Evolutionary conservation across 495 filamentous ascomycete species (phyloP), one percentile per base, ranked within the genome.

Genomic region (Hamigera avellanea): DNA sequence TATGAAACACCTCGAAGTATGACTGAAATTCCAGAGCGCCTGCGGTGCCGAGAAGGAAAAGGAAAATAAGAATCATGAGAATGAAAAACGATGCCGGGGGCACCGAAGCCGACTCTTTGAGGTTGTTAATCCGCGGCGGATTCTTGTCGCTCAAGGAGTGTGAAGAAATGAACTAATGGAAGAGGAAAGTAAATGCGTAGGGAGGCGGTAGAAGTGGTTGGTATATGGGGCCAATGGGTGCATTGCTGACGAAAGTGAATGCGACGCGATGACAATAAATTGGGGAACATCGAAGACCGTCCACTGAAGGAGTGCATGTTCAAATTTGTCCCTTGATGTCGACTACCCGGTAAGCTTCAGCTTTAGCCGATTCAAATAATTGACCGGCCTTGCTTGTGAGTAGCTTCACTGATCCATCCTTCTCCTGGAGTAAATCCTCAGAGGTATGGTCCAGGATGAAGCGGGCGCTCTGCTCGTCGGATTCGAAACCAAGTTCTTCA

Each of bases 291-390:
- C 17, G 14, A 9, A 9, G 21, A 5, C 5, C 21, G 21, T 5
- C 4, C 9, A 23, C 21, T 23, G 21, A 30, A 15, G 19, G 6
- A n/a, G 15, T 34, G 15, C 26, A n/a, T n/a, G 28, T 46, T 83
- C 74, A 94, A 46, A 94, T 88, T 57, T 96, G 89, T 49, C 91
- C 89, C 65, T 95, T 95, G 63, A 95, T 91, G 61, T 96, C 89
- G 66, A 95, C 79, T 50, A 79, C 78, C 47, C 73, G 67, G 59
- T 93, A 86, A 34, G 89, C 87, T 40, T 70, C 67, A 26, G 58
- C 52, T 46, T 78, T 81, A 29, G 81, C 71, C 28, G 54, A 49
- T 52, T 95, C 86, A 63, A 96, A 95, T 6, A 78, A 56, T 30
- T 52, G 52, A 16, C 70, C 70, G 19, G 81, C 83, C 63, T 87